Base-by-base conservation (phyloP, 2,329 filamentous ascomycete species). In the Penicillium corylophilum region DNA sequence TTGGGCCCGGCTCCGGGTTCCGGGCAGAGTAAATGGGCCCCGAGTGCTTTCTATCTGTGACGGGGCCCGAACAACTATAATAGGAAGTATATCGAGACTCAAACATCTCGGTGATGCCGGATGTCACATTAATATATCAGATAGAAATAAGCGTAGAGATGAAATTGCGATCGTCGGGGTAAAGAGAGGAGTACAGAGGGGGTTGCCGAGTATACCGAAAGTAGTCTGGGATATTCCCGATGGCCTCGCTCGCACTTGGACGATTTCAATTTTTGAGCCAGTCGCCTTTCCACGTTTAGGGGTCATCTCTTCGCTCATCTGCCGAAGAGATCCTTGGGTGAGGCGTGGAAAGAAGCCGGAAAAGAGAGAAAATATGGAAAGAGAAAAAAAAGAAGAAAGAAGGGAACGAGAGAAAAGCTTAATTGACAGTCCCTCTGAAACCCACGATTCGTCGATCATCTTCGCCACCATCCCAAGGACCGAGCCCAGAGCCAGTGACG, bases 401-500 rank as follows among this genome's bases (percentile, higher is more conserved):
- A 20, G 3, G 9, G 5, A 38, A 20, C 3, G 0, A 28, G 7
- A 28, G 20, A 40, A 57, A 57, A 57, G 46, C 52, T 44, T 55
- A 53, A 45, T 56, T 10, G 28, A 16, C 33, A 38, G 10, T 16
- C n/a, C n/a, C n/a, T n/a, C n/a, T 28, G 26, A 10, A 8, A 20
- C 15, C 18, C 26, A 33, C 36, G 38, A 48, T 48, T 48, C 45
- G 53, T 44, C 40, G 46, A 40, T 40, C 42, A 23, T 44, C 31
- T 29, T 56, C 48, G 51, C 57, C 50, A 52, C 46, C n/a, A 50
- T 49, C 44, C 28, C 46, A 28, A 44, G 26, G 40, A 29, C 36
- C 39, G 51, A 46, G 43, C 51, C 50, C 22, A 44, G 35, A 47
- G 40, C 56, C 57, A 57, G 54, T 57, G 52, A 59, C 46, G 36